Base-by-base conservation (phyloP, 768 basidiomycete species). In the Kwoniella dendrophila region DNA sequence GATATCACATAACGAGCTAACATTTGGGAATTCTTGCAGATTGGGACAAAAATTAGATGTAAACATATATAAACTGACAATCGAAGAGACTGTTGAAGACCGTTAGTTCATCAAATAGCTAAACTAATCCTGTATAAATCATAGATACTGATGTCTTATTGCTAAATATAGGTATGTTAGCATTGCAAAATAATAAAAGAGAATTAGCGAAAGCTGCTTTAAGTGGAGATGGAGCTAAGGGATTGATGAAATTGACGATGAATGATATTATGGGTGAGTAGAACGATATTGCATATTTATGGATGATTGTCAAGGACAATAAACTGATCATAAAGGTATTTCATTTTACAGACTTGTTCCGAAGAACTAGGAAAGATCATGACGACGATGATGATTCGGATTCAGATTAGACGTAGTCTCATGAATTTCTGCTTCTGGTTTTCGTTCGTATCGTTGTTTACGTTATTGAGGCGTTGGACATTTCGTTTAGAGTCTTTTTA, bases 131-230 rank as follows among this genome's bases (percentile, higher is more conserved):
- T 51, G 18, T 4, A 18, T n/a, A 27, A 11, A n/a, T 10, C 30
- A 27, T 43, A 24, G 54, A 16, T 44, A 41, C 29, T 36, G 5
- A 14, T 45, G 18, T 18, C 47, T 36, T 20, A 20, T 7, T 44
- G 43, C 59, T 24, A n/a, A n/a, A n/a, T n/a, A 20, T 48, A 70
- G 70, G 72, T n/a, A 73, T 74, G 22, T 40, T 75, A n/a, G 45
- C 90, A 85, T 83, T 98, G n/a, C 95, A 98, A 77, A 86, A 90
- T n/a, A 85, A 86, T 78, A 98, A 98, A 81, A 85, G 93, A 4
- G 87, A 86, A 49, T 83, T 98, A 0, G 86, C 94, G 1, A 83
- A 83, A 26, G 91, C 92, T 1, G 91, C 92, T 0, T 79, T 97
- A 59, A 88, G 90, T 32, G 95, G 95, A 8, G 87, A 91, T 80